Evolutionary conservation across 1,284 basidiomycete species (phyloP).

Genomic region (Thecaphora thlaspeos): DNA sequence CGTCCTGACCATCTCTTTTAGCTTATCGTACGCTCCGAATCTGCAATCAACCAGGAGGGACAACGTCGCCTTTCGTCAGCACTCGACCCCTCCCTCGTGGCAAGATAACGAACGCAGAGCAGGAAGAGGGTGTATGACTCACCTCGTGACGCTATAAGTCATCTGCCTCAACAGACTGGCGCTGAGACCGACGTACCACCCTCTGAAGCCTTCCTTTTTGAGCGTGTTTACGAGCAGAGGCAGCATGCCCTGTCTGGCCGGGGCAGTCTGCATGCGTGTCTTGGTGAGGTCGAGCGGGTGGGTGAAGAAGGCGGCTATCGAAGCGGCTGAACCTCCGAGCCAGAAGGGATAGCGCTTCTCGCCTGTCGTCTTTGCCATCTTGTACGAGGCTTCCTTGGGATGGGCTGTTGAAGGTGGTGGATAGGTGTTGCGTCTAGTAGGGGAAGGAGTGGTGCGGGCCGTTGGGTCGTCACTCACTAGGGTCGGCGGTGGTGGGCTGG

Average conservation of each 20-base stretch:
- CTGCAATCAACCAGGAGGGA: no score
- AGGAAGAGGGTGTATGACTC: slow-evolving; percentile 1
- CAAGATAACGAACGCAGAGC: background rate
- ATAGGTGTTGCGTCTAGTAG: no score
- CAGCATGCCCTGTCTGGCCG: slow-evolving; percentile 37
- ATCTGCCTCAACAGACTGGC: slow-evolving; percentile 53
- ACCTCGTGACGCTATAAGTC: slow-evolving; percentile 53
- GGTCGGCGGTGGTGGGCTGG: no score
- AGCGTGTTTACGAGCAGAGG: slow-evolving; percentile 37
- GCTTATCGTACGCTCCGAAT: slow-evolving; percentile 53
- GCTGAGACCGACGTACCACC: slow-evolving; percentile 52
- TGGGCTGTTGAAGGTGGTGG: no score
- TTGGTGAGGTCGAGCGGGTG: slow-evolving; percentile 58
- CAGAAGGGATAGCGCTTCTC: slow-evolving; percentile 48
- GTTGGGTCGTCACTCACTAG: no score
- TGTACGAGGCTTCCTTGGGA: no score
- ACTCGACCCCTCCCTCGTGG: no score
- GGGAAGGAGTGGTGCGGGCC: no score
- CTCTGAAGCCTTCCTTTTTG: slow-evolving; percentile 34
- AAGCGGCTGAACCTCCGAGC: slow-evolving; percentile 52
- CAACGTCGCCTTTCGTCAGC: no score
- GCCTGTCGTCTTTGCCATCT: no score
- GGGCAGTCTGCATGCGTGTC: slow-evolving; percentile 58
- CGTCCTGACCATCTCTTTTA: slow-evolving; percentile 33
- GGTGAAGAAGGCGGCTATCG: slow-evolving; percentile 53